These are phyloP conservation scores for Coleophoma crateriformis DNA, from an alignment of 2,329 filamentous ascomycete genomes.

Conservation along the genomic window DNA sequence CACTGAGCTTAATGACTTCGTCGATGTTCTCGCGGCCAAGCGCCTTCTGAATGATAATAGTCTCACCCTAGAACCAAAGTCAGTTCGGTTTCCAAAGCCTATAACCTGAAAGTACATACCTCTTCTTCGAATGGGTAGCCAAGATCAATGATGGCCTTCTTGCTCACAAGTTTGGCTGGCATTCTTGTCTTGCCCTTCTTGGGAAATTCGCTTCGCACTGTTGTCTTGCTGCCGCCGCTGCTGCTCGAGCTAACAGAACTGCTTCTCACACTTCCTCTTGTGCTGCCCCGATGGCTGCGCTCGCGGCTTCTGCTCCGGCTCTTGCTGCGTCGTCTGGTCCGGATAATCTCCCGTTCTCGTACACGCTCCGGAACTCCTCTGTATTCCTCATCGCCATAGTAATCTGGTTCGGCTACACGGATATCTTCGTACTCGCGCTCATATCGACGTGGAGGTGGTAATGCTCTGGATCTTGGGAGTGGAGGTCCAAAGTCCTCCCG, in stretches of 20 bases:
- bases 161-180: slow-evolving; percentile 73
- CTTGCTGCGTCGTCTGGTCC: slow-evolving; percentile 38
- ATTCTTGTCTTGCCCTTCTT: slow-evolving; percentile 89
- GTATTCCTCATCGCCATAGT: slow-evolving; percentile 68
- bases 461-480: slow-evolving; percentile 56
- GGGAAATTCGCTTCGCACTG: slow-evolving; percentile 58
- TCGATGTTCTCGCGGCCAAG: slow-evolving; percentile 89
- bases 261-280: slow-evolving; percentile 23
- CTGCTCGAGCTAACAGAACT: slow-evolving; percentile 38
- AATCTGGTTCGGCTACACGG: slow-evolving; percentile 59
- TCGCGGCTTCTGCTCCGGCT: slow-evolving; percentile 23
- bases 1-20: slow-evolving; percentile 77
- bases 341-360: slow-evolving; percentile 55
- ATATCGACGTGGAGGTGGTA: slow-evolving; percentile 54
- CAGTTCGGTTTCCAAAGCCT: too few relatives aligned
- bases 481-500: slow-evolving; percentile 62
- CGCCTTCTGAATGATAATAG: slow-evolving; percentile 76
- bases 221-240: slow-evolving; percentile 35
- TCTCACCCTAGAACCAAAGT: slow-evolving; percentile 55
- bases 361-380: slow-evolving; percentile 55
- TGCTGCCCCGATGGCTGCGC: slow-evolving; percentile 15
- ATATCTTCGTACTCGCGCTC: slow-evolving; percentile 62
- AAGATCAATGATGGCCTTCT: slow-evolving; percentile 74
- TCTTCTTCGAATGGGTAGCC: slow-evolving; percentile 86
- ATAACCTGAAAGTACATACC: slow-evolving; percentile 40